Conservation (phyloP, 192 early-diverging fungal genomes). For the Haplosporangium gracile region DNA sequence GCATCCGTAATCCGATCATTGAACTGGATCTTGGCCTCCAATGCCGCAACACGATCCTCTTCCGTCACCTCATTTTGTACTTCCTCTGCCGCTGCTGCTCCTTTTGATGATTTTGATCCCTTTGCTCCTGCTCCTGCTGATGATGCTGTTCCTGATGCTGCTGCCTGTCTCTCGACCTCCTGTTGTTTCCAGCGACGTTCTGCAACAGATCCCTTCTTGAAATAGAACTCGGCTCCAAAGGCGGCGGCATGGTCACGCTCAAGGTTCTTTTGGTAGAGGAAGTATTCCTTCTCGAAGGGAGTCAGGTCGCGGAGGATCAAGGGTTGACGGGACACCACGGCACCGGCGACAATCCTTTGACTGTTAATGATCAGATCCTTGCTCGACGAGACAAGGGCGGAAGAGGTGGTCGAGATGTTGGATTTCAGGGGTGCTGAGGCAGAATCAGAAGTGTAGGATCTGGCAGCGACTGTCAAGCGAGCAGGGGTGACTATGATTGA, state of each 20-base stretch:
- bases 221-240: constrained; percentile 79
- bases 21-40: constrained; percentile 69
- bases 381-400: constrained; percentile 36
- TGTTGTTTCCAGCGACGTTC: constrained; percentile 73
- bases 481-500: constrained; percentile 18
- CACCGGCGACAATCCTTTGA: constrained; percentile 64
- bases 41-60: constrained; percentile 57
- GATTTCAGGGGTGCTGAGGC: constrained; percentile 41
- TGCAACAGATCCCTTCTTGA: constrained; percentile 81
- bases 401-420: constrained; percentile 44
- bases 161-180: constrained; percentile 43
- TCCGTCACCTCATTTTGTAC: constrained; percentile 33
- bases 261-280: constrained; percentile 74
- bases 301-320: constrained; percentile 71
- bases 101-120: constrained; percentile 8
- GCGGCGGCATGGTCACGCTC: constrained; percentile 64
- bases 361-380: constrained; percentile 56
- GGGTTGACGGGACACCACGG: constrained; percentile 80
- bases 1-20: constrained; percentile 71
- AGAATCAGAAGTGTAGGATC: constrained; percentile 30
- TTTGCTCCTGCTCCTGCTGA: constrained; percentile 27
- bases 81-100: constrained; percentile 4
- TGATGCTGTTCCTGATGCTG: constrained; percentile 17
- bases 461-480: constrained; percentile 27
- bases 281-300: constrained; percentile 78